Conservation (phyloP, 164 flowering plant species). For the Magnolia sinica region DNA sequence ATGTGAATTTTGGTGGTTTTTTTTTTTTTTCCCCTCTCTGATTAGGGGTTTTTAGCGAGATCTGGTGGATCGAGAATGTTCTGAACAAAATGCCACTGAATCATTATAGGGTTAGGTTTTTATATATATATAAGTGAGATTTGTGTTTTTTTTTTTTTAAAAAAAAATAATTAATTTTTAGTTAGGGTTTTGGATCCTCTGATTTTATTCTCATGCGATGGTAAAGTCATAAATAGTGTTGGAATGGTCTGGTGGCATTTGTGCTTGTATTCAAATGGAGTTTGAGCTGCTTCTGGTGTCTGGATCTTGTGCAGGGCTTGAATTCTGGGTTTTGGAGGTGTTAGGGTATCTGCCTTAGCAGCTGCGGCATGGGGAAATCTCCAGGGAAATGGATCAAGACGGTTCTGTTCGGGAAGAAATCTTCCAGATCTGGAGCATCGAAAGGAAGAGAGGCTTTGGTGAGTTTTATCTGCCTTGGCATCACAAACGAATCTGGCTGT, state of each 20-base stretch:
- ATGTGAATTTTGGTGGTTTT: neutral
- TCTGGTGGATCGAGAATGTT: neutral
- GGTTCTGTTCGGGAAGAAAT: constrained; percentile 77
- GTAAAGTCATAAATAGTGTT: neutral
- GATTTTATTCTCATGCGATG: neutral
- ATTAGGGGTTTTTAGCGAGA: neutral
- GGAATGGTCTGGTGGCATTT: neutral
- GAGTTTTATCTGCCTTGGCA: neutral
- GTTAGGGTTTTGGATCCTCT: neutral
- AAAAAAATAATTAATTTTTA: too few species aligned
- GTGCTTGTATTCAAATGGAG: neutral
- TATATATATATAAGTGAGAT: neutral
- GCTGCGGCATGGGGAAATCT: constrained; percentile 63
- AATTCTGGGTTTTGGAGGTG: neutral
- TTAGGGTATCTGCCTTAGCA: neutral
- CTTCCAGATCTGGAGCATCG: constrained; percentile 46
- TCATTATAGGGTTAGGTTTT: neutral
- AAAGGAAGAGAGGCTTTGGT: constrained; percentile 51
- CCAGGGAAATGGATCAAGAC: constrained; percentile 90
- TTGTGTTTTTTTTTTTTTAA: neutral
- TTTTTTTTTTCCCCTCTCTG: neutral
- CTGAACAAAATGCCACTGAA: too few species aligned
- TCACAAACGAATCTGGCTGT: neutral
- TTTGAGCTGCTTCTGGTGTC: neutral
- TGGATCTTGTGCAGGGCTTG: constrained; percentile 3